Evolutionary conservation across 2,329 filamentous ascomycete species (phyloP), one percentile per base, ranked within the genome.

Genomic region (Cucurbitaria berberidis): DNA sequence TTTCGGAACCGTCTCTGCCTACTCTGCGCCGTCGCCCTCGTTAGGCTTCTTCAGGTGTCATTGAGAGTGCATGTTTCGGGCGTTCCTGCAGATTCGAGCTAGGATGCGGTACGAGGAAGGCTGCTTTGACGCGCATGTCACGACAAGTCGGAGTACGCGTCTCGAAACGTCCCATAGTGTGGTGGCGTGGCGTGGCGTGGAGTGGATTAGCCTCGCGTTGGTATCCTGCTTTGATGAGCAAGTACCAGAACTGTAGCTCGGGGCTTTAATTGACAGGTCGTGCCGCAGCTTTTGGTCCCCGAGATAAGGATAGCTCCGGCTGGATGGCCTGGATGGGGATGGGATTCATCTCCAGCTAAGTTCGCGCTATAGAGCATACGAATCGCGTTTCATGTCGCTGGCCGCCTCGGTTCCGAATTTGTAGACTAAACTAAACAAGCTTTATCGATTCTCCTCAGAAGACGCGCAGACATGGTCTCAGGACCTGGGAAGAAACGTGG

Each of bases 371-470:
- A 18, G 24, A 11, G 29, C 26, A 34, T n/a, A 18, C 41, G 45
- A 48, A 52, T 55, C 45, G 52, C 55, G 45, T 51, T 51, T 43
- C 48, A 49, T 55, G 46, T 52, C 44, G 35, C 45, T 48, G 40
- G 44, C 45, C 44, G 55, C 45, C 52, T n/a, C n/a, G 5, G 63
- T 66, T 65, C 65, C 55, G 45, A 41, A 36, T 47, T 30, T 57
- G 49, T 57, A 55, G 42, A 59, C 61, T 59, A 67, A 55, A 55
- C 44, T 35, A 60, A 63, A 64, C 62, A 68, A 68, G 65, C 63
- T 67, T 68, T 68, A 68, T 68, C 49, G 63, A 67, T 64, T 68
- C 26, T 60, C 47, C 51, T 39, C 54, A 35, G 49, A 57, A 42
- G 51, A 53, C 41, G 43, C 54, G 48, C 51, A 42, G 11, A 44